These are phyloP conservation scores for Nannochloropsis salina DNA, from an alignment of 108 stramenopile genomes.

Conservation along the genomic window DNA sequence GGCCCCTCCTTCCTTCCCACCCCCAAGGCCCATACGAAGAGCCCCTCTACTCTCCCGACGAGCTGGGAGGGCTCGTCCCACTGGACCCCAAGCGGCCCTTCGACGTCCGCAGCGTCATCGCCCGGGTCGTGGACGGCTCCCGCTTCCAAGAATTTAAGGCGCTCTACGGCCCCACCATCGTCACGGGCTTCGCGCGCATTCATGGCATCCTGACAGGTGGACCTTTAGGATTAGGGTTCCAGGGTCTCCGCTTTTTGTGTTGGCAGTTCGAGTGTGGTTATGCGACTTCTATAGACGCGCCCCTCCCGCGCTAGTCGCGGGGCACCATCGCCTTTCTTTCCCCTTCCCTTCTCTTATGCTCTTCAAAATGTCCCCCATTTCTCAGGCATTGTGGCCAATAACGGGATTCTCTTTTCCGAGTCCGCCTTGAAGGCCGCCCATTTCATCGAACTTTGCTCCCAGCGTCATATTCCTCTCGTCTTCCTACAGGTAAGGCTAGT, in stretches of 20 bases:
- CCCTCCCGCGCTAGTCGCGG: too few relatives aligned
- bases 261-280: too few relatives aligned
- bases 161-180: slow-evolving; percentile 84
- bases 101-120: slow-evolving; percentile 85
- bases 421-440: slow-evolving; percentile 83
- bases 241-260: too few relatives aligned
- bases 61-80: slow-evolving; percentile 83
- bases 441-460: slow-evolving; percentile 94
- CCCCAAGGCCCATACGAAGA: slow-evolving; percentile 34
- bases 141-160: slow-evolving; percentile 97
- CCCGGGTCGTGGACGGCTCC: slow-evolving; percentile 84
- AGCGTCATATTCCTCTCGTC: slow-evolving; percentile 85
- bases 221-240: neutral
- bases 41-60: slow-evolving; percentile 73
- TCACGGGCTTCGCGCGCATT: slow-evolving; percentile 88
- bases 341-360: neutral
- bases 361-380: neutral
- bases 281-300: too few relatives aligned
- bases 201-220: slow-evolving; percentile 62
- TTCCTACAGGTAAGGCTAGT: slow-evolving; percentile 67
- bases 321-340: neutral
- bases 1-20: neutral
- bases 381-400: slow-evolving; percentile 92
- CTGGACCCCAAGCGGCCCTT: slow-evolving; percentile 85
- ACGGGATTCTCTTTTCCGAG: slow-evolving; percentile 92